Evolutionary conservation across 2,329 filamentous ascomycete species (phyloP).

Genomic region (Remersonia thermophila): DNA sequence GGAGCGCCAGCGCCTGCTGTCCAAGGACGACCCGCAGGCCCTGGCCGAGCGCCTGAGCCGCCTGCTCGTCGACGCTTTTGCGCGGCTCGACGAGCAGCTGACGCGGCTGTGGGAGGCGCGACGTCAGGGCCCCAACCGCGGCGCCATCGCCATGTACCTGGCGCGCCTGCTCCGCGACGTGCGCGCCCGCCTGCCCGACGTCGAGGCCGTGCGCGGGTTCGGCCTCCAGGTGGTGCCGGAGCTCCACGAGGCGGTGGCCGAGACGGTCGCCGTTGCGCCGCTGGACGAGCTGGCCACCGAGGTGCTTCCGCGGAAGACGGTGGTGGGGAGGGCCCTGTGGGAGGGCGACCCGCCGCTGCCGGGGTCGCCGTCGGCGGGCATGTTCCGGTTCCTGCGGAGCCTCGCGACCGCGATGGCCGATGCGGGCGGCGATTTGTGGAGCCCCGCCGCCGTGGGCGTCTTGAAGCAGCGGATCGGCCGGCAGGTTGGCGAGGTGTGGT

Average conservation of each 20-base stretch:
- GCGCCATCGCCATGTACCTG: constrained; percentile 50
- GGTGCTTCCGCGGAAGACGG: constrained; percentile 31
- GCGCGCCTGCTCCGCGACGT: constrained; percentile 65
- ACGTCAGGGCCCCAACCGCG: constrained; percentile 34
- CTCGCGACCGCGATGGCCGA: constrained; percentile 56
- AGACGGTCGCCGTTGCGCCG: constrained; percentile 36
- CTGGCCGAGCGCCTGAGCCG: constrained; percentile 24
- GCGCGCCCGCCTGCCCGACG: constrained; percentile 49
- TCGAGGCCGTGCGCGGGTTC: constrained; percentile 39
- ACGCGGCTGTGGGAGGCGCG: constrained; percentile 36
- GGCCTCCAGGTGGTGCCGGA: constrained; percentile 48
- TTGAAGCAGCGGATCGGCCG: constrained; percentile 48
- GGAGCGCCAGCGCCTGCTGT: constrained; percentile 52
- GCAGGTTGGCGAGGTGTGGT: constrained; percentile 39
- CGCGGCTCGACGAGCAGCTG: constrained; percentile 43
- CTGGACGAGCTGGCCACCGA: constrained; percentile 35
- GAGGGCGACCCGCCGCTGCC: constrained; percentile 66
- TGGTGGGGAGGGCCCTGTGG: constrained; percentile 61
- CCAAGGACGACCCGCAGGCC: constrained; percentile 42
- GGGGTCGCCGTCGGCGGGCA: constrained; percentile 60
- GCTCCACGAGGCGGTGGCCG: constrained; percentile 51
- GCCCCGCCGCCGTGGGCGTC: constrained; percentile 46
- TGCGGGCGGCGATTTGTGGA: constrained; percentile 72
- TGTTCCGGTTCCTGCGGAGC: constrained; percentile 59
- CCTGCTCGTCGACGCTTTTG: constrained; percentile 23